Conservation (phyloP, 441 rosid species). For the Pelargonium australe region DNA sequence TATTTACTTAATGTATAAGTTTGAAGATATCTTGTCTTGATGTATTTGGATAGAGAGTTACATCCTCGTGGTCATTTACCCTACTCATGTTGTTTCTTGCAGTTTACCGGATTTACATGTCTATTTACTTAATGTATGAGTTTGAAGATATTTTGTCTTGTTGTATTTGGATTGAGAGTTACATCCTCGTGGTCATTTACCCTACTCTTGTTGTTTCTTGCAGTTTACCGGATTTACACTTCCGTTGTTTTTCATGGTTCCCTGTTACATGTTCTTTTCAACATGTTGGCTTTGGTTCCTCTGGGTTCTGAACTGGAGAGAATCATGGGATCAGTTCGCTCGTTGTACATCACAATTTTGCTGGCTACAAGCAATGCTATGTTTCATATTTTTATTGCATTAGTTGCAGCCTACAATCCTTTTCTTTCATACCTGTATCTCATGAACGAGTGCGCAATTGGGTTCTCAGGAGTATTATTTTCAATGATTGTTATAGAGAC, state of each 20-base stretch:
- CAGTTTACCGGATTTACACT: slow-evolving; percentile 86
- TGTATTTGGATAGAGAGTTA: slow-evolving; percentile 1
- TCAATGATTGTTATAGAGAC: slow-evolving; percentile 92
- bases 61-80: slow-evolving; percentile 8
- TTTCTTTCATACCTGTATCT: slow-evolving; percentile 32
- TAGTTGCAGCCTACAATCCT: slow-evolving; percentile 59
- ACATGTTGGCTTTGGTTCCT: slow-evolving; percentile 95
- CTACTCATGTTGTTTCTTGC: slow-evolving; percentile 27
- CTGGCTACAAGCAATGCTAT: slow-evolving; percentile 79
- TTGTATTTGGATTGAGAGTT: slow-evolving; percentile 1
- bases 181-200: slow-evolving; percentile 3
- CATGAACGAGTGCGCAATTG: slow-evolving; percentile 79
- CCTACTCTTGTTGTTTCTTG: slow-evolving; percentile 23
- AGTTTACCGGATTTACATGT: slow-evolving; percentile 61
- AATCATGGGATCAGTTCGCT: slow-evolving; percentile 88
- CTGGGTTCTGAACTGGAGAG: slow-evolving; percentile 93
- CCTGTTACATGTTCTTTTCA: slow-evolving; percentile 78
- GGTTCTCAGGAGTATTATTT: slow-evolving; percentile 85
- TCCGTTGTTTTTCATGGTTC: slow-evolving; percentile 83
- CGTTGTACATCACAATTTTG: slow-evolving; percentile 58
- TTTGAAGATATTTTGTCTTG: background rate
- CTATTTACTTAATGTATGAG: background rate
- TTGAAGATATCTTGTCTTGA: background rate
- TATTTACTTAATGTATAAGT: background rate
- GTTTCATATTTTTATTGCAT: slow-evolving; percentile 66